Base-by-base conservation (phyloP, 2,329 filamentous ascomycete species). In the Diaporthe ilicicola region DNA sequence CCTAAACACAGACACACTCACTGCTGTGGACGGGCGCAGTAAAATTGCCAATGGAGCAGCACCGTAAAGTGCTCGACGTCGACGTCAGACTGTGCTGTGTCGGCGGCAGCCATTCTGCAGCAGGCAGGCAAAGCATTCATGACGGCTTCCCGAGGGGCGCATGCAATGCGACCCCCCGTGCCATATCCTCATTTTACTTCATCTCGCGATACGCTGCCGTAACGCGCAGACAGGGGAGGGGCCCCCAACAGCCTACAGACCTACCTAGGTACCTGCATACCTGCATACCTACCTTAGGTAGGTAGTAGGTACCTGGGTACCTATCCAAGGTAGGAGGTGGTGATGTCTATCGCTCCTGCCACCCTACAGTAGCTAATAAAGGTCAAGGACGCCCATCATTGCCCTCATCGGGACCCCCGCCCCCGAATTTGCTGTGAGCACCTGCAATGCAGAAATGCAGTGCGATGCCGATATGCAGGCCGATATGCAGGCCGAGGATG, bases 151-250 rank as follows among this genome's bases (percentile, higher is more conserved):
- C 42, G 15, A 27, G 19, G 22, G 24, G 15, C 17, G 7, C 27
- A 66, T 67, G 66, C 59, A 56, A 62, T 66, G 70, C 22, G 22
- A 51, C 51, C 53, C 55, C 32, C 46, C 59, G 66, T 62, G 15
- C 54, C 24, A 61, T 64, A 8, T 42, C 48, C 39, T 70, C 44
- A 46, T 50, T 22, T 61, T 29, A 39, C 29, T 34, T 17, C 22
- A 4, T 34, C 19, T 66, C 70, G 66, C 66, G 70, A 72, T 69
- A 72, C 70, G 70, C 70, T 65, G 55, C n/a, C 39, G 37, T 61
- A 27, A 61, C 56, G 56, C 39, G 56, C 56, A 46, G 56, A 15
- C 9, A 32, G 27, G 39, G 32, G 56, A 32, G 39, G 56, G 19
- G 39, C 56, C 15, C 56, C 55, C 55, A n/a, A 34, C 22, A 42